These are phyloP conservation scores for Manihot esculenta DNA, from an alignment of 441 rosid genomes.

Conservation along the genomic window DNA sequence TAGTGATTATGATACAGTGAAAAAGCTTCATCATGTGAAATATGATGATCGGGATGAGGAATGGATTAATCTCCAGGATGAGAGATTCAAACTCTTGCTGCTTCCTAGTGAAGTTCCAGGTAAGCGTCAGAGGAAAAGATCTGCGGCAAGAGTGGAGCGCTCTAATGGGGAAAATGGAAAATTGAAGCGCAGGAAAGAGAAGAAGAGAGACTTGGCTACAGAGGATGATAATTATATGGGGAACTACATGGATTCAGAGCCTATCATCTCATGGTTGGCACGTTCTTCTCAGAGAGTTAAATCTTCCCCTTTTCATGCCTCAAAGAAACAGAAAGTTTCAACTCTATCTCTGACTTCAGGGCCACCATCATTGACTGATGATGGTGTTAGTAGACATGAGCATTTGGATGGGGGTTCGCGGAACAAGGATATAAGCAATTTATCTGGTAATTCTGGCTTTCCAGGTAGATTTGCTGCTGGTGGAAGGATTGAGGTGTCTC, in stretches of 20 bases:
- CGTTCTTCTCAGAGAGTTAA: constrained; percentile 59
- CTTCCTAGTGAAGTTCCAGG: constrained; percentile 78
- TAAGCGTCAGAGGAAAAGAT: constrained; percentile 43
- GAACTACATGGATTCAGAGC: constrained; percentile 75
- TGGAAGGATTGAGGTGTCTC: constrained; percentile 35
- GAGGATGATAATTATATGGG: constrained; percentile 58
- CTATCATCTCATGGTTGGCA: constrained; percentile 91
- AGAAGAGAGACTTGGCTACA: constrained; percentile 33
- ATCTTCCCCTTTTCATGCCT: constrained; percentile 49
- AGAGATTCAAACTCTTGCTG: constrained; percentile 83
- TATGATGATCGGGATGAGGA: constrained; percentile 99
- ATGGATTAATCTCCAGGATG: constrained; percentile 80
- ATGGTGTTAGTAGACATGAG: constrained; percentile 29
- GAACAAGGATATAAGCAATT: constrained; percentile 31
- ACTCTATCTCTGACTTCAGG: constrained; percentile 18
- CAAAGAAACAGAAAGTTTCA: constrained; percentile 51
- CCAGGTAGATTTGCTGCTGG: constrained; percentile 33
- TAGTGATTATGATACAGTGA: constrained; percentile 66
- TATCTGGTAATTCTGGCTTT: constrained; percentile 31
- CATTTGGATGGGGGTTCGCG: constrained; percentile 29
- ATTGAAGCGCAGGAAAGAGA: constrained; percentile 37
- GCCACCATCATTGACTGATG: constrained; percentile 26
- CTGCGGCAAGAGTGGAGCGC: constrained; percentile 34
- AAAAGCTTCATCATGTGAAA: constrained; percentile 83
- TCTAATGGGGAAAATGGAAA: constrained; percentile 38